A percentile compares a stretch with the other conserved stretches of the same genome.
These are phyloP conservation scores for Plantago ovata DNA, from an alignment of 257 asterid genomes.

Conservation along the genomic window DNA sequence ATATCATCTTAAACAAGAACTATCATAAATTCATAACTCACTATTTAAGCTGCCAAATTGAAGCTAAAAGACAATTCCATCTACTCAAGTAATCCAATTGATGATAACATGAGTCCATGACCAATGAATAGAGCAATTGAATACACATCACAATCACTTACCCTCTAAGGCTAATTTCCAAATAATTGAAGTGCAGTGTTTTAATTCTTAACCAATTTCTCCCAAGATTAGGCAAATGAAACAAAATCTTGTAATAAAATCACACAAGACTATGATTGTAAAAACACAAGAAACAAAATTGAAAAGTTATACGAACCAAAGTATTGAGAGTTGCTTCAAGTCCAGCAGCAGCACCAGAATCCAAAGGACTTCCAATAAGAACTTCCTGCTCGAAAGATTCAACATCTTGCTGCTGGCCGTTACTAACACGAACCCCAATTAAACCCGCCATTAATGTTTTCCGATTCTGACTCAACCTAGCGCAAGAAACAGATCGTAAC, in stretches of 20 bases:
- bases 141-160: too few species aligned
- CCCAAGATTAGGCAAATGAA: too few species aligned
- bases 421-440: constrained; percentile 13
- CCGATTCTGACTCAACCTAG: constrained; percentile 6
- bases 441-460: constrained; percentile 30
- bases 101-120: too few species aligned
- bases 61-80: too few species aligned
- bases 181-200: too few species aligned
- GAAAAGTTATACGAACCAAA: constrained; percentile 36
- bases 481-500: constrained; percentile 26
- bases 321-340: constrained; percentile 51
- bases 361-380: constrained; percentile 29
- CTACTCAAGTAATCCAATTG: too few species aligned
- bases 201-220: too few species aligned
- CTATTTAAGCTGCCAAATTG: too few species aligned
- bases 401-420: constrained; percentile 13
- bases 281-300: background rate
- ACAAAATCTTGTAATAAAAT: background rate
- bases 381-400: constrained; percentile 34
- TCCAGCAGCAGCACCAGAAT: constrained; percentile 23
- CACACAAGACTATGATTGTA: background rate
- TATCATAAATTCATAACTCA: too few species aligned
- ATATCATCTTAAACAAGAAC: background rate
- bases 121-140: too few species aligned
- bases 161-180: too few species aligned